A percentile compares a stretch with the other conserved stretches of the same genome.
phyloP scores from a whole-genome alignment of 495 filamentous ascomycete genomes.

The Daldinia caldariorum region DNA sequence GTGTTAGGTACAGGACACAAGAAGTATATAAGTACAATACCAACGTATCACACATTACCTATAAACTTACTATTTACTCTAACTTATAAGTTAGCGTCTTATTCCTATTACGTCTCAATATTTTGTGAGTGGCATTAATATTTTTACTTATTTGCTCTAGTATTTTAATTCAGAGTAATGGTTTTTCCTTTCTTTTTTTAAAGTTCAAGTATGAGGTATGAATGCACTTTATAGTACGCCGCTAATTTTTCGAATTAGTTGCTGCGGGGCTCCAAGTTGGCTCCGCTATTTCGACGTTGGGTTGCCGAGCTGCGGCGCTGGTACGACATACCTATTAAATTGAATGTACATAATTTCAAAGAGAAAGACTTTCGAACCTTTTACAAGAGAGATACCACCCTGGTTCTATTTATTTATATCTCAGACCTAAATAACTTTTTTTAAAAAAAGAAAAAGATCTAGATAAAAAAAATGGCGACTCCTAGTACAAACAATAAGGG shows the following conservation, averaged over 20 bases:
- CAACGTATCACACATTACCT: not conserved
- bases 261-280: conserved; percentile 33
- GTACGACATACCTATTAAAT: not conserved
- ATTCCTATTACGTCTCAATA: not conserved
- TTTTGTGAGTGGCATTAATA: not conserved
- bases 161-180: not conserved
- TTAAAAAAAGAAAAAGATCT: not conserved
- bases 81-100: not conserved
- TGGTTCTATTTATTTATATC: no score
- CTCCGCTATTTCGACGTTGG: conserved; percentile 43
- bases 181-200: no score
- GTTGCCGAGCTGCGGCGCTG: conserved; percentile 4
- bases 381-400: no score
- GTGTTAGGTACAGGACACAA: no score
- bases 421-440: not conserved
- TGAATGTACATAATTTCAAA: not conserved
- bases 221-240: no score
- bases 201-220: no score
- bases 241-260: conserved; percentile 11
- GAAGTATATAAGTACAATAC: not conserved
- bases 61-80: no score
- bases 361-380: no score
- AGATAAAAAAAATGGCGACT: conserved; percentile 31
- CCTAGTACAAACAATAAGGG: conserved; percentile 44
- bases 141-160: not conserved